phyloP scores from a whole-genome alignment of 2,329 filamentous ascomycete genomes.

The Graphilbum ipis-grandicollis region DNA sequence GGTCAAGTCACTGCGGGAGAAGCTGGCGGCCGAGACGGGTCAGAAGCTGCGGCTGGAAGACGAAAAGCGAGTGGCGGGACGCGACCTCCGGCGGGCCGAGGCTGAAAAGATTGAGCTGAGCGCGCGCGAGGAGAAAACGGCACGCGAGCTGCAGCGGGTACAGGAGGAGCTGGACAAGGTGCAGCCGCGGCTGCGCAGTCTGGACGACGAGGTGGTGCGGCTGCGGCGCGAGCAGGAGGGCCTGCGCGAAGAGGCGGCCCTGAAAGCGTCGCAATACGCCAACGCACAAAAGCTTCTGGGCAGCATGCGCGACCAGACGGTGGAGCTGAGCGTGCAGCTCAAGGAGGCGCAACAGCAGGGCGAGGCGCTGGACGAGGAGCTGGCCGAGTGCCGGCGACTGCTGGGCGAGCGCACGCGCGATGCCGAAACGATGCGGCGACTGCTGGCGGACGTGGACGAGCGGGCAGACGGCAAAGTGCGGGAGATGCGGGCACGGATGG shows the following conservation, averaged over 20 bases:
- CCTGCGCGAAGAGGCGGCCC: slow-evolving; percentile 61
- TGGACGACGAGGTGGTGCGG: slow-evolving; percentile 58
- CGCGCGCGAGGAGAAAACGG: slow-evolving; percentile 53
- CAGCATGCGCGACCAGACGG: slow-evolving; percentile 84
- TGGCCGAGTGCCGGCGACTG: slow-evolving; percentile 73
- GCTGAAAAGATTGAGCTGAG: slow-evolving; percentile 62
- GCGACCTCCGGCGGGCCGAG: slow-evolving; percentile 63
- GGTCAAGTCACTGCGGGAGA: slow-evolving; percentile 61
- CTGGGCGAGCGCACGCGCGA: slow-evolving; percentile 79
- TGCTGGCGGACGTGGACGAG: slow-evolving; percentile 74
- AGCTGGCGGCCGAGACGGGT: slow-evolving; percentile 56
- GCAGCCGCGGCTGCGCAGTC: slow-evolving; percentile 40
- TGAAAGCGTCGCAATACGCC: slow-evolving; percentile 72
- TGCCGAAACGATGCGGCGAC: slow-evolving; percentile 81
- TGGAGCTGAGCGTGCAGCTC: slow-evolving; percentile 77
- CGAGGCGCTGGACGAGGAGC: slow-evolving; percentile 80
- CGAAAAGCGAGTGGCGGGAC: slow-evolving; percentile 52
- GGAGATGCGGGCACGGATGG: slow-evolving; percentile 79
- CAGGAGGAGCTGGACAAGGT: slow-evolving; percentile 59
- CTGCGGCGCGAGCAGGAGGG: slow-evolving; percentile 49
- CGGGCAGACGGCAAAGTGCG: slow-evolving; percentile 65
- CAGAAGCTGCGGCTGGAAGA: slow-evolving; percentile 63
- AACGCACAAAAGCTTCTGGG: slow-evolving; percentile 73
- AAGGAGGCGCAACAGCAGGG: slow-evolving; percentile 72
- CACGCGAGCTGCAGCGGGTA: slow-evolving; percentile 50